Percentiles rank a stretch among this genome's conserved stretches.
These are phyloP conservation scores for Pleurotus tuoliensis DNA, from an alignment of 768 basidiomycete species.

Conservation along the genomic window DNA sequence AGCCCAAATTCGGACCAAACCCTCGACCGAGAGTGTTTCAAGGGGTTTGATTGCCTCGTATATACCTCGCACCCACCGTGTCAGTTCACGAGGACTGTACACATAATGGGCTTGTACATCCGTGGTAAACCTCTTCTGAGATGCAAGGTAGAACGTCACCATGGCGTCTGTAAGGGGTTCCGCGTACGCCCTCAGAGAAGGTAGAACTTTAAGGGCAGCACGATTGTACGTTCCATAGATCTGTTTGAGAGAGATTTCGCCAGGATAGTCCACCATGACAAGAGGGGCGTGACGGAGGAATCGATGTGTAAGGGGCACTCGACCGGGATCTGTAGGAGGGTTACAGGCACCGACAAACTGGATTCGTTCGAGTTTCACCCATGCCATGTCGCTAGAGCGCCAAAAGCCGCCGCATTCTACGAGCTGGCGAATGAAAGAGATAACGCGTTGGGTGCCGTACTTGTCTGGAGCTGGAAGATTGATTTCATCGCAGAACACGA, in stretches of 20 bases:
- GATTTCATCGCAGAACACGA: conserved; percentile 99
- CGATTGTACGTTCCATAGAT: conserved; percentile 99
- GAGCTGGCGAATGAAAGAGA: conserved; percentile 96
- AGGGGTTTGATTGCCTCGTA: conserved; percentile 95
- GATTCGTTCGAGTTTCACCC: conserved; percentile 97
- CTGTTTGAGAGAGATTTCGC: conserved; percentile 93
- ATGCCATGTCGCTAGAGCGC: conserved; percentile 90
- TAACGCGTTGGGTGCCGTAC: conserved; percentile 97
- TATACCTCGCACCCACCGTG: conserved; percentile 95
- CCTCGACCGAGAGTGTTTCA: conserved; percentile 91
- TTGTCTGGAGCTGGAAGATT: conserved; percentile 96
- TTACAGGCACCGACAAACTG: conserved; percentile 99
- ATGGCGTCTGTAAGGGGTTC: conserved; percentile 96
- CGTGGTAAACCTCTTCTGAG: conserved; percentile 91
- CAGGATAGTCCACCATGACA: conserved; percentile 99
- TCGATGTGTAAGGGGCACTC: conserved; percentile 95
- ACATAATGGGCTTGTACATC: conserved; percentile 99
- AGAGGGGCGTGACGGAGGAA: conserved; percentile 97
- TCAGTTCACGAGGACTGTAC: conserved; percentile 98
- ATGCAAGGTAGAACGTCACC: conserved; percentile 93
- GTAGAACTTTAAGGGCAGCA: conserved; percentile 92
- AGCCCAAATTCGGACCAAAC: conserved; percentile 95
- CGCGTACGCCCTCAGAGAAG: conserved; percentile 87
- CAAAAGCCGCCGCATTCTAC: conserved; percentile 95
- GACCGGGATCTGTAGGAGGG: conserved; percentile 97